These are phyloP conservation scores for Francoa sonchifolia DNA, from an alignment of 441 rosid genomes.

Conservation along the genomic window DNA sequence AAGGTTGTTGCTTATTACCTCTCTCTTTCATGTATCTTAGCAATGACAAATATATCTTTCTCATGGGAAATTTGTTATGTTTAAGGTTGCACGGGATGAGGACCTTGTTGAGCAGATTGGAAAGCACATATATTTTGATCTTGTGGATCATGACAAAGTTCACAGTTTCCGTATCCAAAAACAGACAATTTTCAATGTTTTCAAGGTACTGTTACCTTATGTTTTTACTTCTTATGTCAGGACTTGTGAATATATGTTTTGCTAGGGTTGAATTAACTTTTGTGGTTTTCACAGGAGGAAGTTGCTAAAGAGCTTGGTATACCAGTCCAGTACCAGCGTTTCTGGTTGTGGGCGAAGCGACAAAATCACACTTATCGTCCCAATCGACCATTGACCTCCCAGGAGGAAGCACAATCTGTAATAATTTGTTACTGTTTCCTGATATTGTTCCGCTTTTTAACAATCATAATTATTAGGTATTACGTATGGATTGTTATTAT, in stretches of 20 bases:
- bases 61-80: too few relatives aligned
- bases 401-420: constrained; percentile 82
- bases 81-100: constrained; percentile 82
- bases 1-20: constrained; percentile 32
- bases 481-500: too few relatives aligned
- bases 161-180: constrained; percentile 78
- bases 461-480: too few relatives aligned
- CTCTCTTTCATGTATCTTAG: neutral
- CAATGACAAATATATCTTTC: too few relatives aligned
- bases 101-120: constrained; percentile 85
- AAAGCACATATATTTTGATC: constrained; percentile 76
- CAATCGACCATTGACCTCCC: constrained; percentile 69
- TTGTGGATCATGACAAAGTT: constrained; percentile 92
- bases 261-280: constrained; percentile 9
- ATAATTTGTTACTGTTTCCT: constrained; percentile 5
- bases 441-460: too few relatives aligned
- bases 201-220: constrained; percentile 43
- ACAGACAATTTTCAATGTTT: constrained; percentile 50
- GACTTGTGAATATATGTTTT: too few relatives aligned
- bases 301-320: constrained; percentile 87
- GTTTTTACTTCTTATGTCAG: neutral
- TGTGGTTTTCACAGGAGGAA: constrained; percentile 54
- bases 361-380: constrained; percentile 98
- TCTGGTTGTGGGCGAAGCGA: constrained; percentile 97
- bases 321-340: constrained; percentile 76